These are phyloP conservation scores for Straminergon stramineum DNA, from an alignment of 225 moss, liverwort and hornwort genomes.

Conservation along the genomic window DNA sequence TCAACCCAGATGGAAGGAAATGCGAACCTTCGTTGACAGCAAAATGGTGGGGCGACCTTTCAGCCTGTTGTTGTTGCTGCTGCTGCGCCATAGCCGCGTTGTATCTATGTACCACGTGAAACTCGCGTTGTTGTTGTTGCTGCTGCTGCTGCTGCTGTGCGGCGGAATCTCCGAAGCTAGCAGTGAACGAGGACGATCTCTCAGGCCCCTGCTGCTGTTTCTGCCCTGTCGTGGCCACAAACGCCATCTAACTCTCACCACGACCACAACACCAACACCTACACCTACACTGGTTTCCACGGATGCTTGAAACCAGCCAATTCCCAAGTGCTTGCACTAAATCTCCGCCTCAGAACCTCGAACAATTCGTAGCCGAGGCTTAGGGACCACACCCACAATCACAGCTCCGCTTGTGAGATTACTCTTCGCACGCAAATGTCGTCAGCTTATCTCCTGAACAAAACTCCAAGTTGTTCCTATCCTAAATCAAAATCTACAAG, in stretches of 20 bases:
- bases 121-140: constrained; percentile 19
- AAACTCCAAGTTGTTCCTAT: not conserved
- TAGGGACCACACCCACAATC: not conserved
- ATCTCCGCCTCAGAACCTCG: not conserved
- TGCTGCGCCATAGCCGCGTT: constrained; percentile 21
- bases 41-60: constrained; percentile 23
- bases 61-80: constrained; percentile 13
- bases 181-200: not conserved
- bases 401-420: not conserved
- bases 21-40: constrained; percentile 25
- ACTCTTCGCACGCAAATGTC: not conserved
- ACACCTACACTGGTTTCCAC: not conserved
- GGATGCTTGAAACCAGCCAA: constrained; percentile 3
- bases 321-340: not conserved
- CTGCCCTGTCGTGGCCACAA: constrained; percentile 9
- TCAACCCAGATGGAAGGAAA: not conserved
- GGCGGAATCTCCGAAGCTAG: not conserved
- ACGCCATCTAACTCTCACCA: constrained; percentile 25
- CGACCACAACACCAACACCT: not conserved
- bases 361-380: not conserved
- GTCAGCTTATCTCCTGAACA: not conserved
- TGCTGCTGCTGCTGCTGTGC: not conserved
- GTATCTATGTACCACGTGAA: constrained; percentile 26
- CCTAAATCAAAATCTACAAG: not conserved
- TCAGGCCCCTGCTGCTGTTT: constrained; percentile 22